Evolutionary conservation across 768 basidiomycete species (phyloP), one percentile per base, ranked within the genome.

Genomic region (Pleurotus tuoliensis): DNA sequence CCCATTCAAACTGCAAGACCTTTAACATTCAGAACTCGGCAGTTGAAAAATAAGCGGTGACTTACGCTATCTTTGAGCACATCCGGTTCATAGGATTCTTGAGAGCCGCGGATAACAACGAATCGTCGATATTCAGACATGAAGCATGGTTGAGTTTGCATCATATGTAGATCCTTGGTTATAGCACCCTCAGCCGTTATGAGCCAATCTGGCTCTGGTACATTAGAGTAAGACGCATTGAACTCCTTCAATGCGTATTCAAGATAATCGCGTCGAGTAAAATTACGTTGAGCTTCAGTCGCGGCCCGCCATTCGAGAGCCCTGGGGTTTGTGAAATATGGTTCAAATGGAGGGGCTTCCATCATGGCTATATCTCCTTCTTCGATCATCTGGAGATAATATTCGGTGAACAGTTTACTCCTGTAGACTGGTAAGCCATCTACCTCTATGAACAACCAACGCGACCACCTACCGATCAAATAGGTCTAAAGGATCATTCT

Each of bases 51-150:
- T 13, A 9, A 34, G 7, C 30, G n/a, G 18, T 15, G 48, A 78
- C 84, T 55, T 64, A 88, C 87, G 57, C 80, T 84, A 57, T 73
- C 66, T 46, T 64, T 67, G 11, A 34, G 9, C 30, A 9, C 30
- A 44, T 74, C 66, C 55, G 54, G 59, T 51, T 62, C 55, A 40
- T 63, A 57, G 27, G 58, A 58, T 59, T 78, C 72, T 34, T 64
- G 67, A 44, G 69, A 64, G 47, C 73, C 71, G 62, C 66, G 76
- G 38, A 92, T 69, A 1, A 88, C 75, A 9, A 88, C 82, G 67
- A 81, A 91, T 24, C 90, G 81, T 24, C 90, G 80, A 63, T 85
- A 84, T 27, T 73, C 63, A 47, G 75, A 69, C 80, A 87, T 83
- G 37, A 90, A 72, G 20, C 62, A 68, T n/a, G 85, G 87, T 58